A percentile compares a stretch with the other conserved stretches of the same genome.
Conservation (phyloP, 345 rosid genomes). For the Eucalyptus polyanthemos region DNA sequence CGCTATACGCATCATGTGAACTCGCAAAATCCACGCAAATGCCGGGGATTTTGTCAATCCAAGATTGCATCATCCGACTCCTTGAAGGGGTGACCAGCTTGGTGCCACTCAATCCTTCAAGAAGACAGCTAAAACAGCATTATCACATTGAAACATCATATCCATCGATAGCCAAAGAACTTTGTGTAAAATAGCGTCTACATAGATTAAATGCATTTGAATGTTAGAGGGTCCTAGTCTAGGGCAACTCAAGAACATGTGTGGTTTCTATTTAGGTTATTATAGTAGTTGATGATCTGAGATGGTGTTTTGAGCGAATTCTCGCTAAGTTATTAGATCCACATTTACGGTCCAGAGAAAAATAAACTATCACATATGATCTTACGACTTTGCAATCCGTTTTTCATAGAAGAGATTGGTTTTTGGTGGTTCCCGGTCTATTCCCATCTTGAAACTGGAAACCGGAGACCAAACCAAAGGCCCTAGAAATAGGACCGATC, state of each 20-base stretch:
- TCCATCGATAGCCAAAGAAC: not conserved
- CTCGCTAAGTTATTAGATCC: not conserved
- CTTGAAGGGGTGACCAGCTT: not conserved
- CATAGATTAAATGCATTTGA: not conserved
- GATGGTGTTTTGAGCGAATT: not conserved
- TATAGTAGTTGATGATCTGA: not conserved
- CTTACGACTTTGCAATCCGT: not conserved
- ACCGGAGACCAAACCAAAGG: too few species aligned
- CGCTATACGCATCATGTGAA: not conserved
- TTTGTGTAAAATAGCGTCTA: not conserved
- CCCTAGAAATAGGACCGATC: too few species aligned
- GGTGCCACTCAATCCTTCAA: not conserved
- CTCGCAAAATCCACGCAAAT: not conserved
- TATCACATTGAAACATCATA: not conserved
- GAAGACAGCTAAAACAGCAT: not conserved
- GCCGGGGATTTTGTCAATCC: not conserved
- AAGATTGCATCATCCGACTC: not conserved
- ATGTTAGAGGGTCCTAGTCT: not conserved
- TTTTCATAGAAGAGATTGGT: too few species aligned
- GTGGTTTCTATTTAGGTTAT: not conserved
- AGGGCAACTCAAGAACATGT: not conserved
- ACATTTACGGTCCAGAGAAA: not conserved
- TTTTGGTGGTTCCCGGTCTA: accelerated
- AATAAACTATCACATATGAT: not conserved
- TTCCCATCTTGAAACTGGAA: accelerated